Percentiles rank a stretch among this genome's conserved stretches.
Evolutionary conservation across 176 grass and related monocot species (phyloP).

Genomic region (Bromus sterilis): DNA sequence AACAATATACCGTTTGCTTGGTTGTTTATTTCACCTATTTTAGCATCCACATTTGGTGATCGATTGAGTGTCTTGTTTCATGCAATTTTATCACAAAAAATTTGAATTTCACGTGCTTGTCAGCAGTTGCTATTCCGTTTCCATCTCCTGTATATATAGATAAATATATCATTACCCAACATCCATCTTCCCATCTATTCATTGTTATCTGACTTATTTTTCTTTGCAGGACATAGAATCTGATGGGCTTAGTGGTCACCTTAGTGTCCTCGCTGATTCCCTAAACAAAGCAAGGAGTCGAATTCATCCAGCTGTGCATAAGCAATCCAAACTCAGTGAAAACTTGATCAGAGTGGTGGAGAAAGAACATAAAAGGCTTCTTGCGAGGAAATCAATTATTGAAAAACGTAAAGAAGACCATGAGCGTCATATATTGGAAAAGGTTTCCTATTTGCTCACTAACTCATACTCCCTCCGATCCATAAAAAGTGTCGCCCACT

Average conservation of each 20-base stretch:
- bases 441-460: slow-evolving; percentile 37
- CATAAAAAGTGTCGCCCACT: too few species aligned
- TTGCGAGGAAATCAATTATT: slow-evolving; percentile 92
- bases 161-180: neutral
- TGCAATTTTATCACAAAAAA: neutral
- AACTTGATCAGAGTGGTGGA: slow-evolving; percentile 53
- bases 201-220: neutral
- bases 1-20: neutral
- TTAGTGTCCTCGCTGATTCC: slow-evolving; percentile 56
- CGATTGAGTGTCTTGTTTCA: neutral
- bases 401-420: slow-evolving; percentile 97
- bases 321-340: slow-evolving; percentile 49
- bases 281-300: slow-evolving; percentile 70
- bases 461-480: too few species aligned
- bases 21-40: neutral
- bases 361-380: slow-evolving; percentile 88
- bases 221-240: slow-evolving; percentile 77
- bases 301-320: slow-evolving; percentile 49
- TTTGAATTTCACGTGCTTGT: neutral
- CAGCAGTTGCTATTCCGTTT: neutral
- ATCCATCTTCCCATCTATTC: neutral
- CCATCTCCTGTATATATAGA: neutral
- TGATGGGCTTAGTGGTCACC: slow-evolving; percentile 61
- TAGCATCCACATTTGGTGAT: neutral
- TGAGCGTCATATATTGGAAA: slow-evolving; percentile 91